Base-by-base conservation (phyloP, 108 stramenopile species). In the Cyclotella kingstonii region DNA sequence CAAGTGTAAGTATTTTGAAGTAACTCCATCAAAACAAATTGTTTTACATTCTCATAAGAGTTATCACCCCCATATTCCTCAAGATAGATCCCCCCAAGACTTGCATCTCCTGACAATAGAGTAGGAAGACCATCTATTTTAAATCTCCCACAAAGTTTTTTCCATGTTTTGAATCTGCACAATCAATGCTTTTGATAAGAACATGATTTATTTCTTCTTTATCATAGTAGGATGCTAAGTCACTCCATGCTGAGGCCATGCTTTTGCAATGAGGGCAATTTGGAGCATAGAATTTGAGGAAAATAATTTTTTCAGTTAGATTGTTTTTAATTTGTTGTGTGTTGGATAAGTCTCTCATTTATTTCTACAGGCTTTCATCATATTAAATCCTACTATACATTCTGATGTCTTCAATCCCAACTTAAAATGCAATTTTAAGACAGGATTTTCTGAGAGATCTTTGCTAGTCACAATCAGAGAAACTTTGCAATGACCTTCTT, bases 51-150 rank as follows among this genome's bases (percentile, higher is more conserved):
- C 0, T 74, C 49, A 42, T 64, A 81, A 14, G 62, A 17, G 34
- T 81, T 85, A 1, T 74, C 68, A 14, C 54, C 68, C 6, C 62
- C 62, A 43, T 82, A 83, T 51, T 78, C 77, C 63, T 81, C 58
- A 7, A 85, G 68, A 60, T 81, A 81, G 7, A 77, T 43, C 17
- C 84, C 84, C 0, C 60, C 62, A 25, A 39, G 30, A 55, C 66
- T 70, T 1, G 81, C 50, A 40, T 80, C 81, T 2, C 84, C 84
- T 31, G 80, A 78, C 3, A 80, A 54, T 28, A 86, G 36, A 11
- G 85, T 86, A 2, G 85, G 85, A 17, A 81, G 58, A 0, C 78
- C 81, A 17, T 45, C 56, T n/a, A 81, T 52, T 47, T 78, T 69
- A 30, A 82, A 73, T 22, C 49, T 22, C 2, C 8, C 48, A 30